phyloP scores from a whole-genome alignment of 768 basidiomycete genomes.

The Boletales sp. region DNA sequence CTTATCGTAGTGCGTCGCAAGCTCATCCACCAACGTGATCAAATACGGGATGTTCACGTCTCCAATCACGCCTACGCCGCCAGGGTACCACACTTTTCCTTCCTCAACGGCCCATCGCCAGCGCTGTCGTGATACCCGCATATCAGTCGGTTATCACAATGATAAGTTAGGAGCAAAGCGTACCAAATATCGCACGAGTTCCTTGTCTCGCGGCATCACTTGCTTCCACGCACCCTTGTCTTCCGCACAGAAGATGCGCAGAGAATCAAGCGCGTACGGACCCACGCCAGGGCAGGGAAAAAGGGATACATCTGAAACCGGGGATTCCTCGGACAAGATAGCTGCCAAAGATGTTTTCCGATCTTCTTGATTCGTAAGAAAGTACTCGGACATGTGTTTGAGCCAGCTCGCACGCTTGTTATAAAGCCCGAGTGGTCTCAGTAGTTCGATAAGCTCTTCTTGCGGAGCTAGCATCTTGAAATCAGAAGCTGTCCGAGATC shows the following conservation, averaged over 20 bases:
- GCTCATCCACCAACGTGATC: conserved; percentile 36
- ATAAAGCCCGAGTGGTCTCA: conserved; percentile 58
- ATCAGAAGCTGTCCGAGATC: not conserved
- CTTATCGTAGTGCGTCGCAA: conserved; percentile 28
- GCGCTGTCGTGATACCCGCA: conserved; percentile 37
- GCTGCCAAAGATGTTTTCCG: conserved; percentile 13
- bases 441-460: conserved; percentile 40
- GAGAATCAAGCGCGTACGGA: conserved; percentile 70
- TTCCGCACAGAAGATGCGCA: conserved; percentile 59
- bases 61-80: conserved; percentile 37
- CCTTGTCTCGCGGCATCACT: conserved; percentile 66
- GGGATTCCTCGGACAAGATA: not conserved
- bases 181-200: conserved; percentile 64
- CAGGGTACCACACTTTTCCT: conserved; percentile 47
- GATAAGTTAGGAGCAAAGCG: conserved; percentile 18
- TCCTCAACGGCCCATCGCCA: conserved; percentile 72
- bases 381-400: conserved; percentile 48
- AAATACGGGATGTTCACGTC: conserved; percentile 38
- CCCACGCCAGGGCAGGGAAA: conserved; percentile 65
- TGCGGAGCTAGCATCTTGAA: conserved; percentile 34
- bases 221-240: conserved; percentile 51
- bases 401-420: conserved; percentile 55
- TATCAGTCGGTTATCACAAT: not conserved
- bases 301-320: conserved; percentile 40
- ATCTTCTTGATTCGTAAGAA: conserved; percentile 39